Conservation (phyloP, 192 early-diverging fungal species). For the Coemansia sp. region DNA sequence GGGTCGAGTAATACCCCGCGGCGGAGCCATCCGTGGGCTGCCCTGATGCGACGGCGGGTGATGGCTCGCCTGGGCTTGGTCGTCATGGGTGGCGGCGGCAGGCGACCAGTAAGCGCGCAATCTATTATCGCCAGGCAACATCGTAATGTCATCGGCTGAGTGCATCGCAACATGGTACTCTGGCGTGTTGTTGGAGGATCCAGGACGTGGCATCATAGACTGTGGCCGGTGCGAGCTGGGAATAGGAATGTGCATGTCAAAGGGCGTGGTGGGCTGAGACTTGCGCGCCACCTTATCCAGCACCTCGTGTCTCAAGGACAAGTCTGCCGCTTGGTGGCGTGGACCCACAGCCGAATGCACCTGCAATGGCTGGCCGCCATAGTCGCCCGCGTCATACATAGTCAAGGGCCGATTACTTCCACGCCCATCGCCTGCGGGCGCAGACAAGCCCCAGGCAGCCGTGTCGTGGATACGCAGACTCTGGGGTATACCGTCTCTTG, state of each 20-base stretch:
- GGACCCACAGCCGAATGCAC: slow-evolving; percentile 29
- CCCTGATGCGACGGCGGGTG: slow-evolving; percentile 15
- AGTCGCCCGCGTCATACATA: slow-evolving; percentile 20
- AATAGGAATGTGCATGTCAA: slow-evolving; percentile 18
- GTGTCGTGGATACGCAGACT: not conserved
- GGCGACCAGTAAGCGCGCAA: slow-evolving; percentile 29
- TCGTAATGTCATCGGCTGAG: slow-evolving; percentile 29
- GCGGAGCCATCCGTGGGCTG: slow-evolving; percentile 9
- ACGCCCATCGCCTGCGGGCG: not conserved
- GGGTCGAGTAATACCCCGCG: not conserved
- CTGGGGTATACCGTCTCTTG: not conserved
- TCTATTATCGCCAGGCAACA: slow-evolving; percentile 41
- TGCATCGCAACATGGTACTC: slow-evolving; percentile 4
- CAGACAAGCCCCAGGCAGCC: not conserved
- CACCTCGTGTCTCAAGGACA: slow-evolving; percentile 46
- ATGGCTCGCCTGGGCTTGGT: slow-evolving; percentile 11
- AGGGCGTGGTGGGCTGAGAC: slow-evolving; percentile 48
- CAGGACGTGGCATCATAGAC: slow-evolving; percentile 26
- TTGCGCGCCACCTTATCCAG: slow-evolving; percentile 47
- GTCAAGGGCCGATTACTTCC: slow-evolving; percentile 13
- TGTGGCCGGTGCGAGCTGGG: slow-evolving; percentile 23
- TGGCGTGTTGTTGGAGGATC: slow-evolving; percentile 5
- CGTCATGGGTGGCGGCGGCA: slow-evolving; percentile 15
- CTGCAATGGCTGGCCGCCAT: slow-evolving; percentile 31
- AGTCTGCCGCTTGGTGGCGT: slow-evolving; percentile 12